Conservation (phyloP, 2,329 filamentous ascomycete species). For the Aspergillus transmontanensis region DNA sequence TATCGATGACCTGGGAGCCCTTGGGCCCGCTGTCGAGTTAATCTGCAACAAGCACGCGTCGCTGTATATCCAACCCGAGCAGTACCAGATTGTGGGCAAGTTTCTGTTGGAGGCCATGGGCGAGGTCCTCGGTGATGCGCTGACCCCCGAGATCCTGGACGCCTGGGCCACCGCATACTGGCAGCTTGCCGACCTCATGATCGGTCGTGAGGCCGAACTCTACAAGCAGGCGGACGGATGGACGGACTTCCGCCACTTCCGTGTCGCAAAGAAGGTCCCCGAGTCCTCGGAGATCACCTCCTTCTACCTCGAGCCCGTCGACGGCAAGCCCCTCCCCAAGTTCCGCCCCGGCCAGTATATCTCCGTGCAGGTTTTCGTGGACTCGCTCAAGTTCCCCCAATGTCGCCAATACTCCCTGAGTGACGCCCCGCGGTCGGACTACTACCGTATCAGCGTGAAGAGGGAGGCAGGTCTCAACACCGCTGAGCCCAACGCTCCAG, state of each 20-base stretch:
- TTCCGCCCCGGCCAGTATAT: conserved; percentile 75
- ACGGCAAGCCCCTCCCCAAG: conserved; percentile 60
- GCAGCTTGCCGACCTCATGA: conserved; percentile 73
- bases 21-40: conserved; percentile 62
- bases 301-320: conserved; percentile 68
- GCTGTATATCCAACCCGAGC: conserved; percentile 67
- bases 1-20: conserved; percentile 67
- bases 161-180: conserved; percentile 75
- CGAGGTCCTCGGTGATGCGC: conserved; percentile 66
- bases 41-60: conserved; percentile 78
- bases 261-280: conserved; percentile 63
- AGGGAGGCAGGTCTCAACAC: conserved; percentile 59
- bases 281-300: conserved; percentile 71
- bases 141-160: conserved; percentile 64
- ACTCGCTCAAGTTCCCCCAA: conserved; percentile 63
- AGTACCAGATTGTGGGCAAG: conserved; percentile 71
- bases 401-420: conserved; percentile 73
- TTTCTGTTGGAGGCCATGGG: conserved; percentile 69
- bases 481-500: conserved; percentile 47
- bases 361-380: conserved; percentile 62
- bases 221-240: conserved; percentile 65
- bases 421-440: conserved; percentile 61
- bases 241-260: conserved; percentile 69
- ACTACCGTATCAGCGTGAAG: conserved; percentile 74
- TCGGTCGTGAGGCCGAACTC: conserved; percentile 64